Conservation (phyloP, 352 stramenopile species). For the Pythium pyrilobum region DNA sequence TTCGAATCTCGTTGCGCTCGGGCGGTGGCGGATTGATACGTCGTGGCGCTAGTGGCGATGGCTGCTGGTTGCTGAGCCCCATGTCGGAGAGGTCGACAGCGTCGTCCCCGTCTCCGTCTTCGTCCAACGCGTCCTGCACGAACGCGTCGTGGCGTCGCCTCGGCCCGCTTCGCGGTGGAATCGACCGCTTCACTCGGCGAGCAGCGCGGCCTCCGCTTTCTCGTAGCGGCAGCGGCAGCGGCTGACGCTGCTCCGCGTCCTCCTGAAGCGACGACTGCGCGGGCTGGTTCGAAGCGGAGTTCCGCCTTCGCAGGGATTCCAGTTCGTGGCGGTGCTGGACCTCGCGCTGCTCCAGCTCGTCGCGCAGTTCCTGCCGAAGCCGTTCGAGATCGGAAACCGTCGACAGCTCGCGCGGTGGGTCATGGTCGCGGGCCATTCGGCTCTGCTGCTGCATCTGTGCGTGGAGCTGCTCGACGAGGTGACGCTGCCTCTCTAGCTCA, state of each 20-base stretch:
- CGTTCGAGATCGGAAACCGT: conserved; percentile 55
- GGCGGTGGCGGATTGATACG: neutral
- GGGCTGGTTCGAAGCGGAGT: conserved; percentile 24
- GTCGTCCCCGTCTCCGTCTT: conserved; percentile 6
- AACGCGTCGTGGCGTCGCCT: conserved; percentile 7
- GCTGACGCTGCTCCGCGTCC: conserved; percentile 11
- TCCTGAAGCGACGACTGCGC: conserved; percentile 4
- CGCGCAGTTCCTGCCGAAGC: conserved; percentile 42
- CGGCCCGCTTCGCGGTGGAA: neutral
- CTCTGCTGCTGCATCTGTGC: conserved; percentile 39
- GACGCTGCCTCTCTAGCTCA: conserved; percentile 40
- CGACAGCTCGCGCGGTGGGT: conserved; percentile 4
- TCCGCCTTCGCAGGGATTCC: conserved; percentile 24
- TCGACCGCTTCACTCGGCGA: neutral
- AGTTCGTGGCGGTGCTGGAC: conserved; percentile 42
- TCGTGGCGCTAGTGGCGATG: neutral
- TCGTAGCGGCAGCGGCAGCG: neutral
- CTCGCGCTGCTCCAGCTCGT: conserved; percentile 47
- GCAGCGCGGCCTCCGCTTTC: too few species aligned
- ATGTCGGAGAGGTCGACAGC: neutral
- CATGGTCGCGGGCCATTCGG: conserved; percentile 1
- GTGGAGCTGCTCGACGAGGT: conserved; percentile 55
- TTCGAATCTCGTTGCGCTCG: neutral
- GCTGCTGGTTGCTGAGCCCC: neutral
- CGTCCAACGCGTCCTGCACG: conserved; percentile 12